These are phyloP conservation scores for Penicillium canariense DNA, from an alignment of 495 filamentous ascomycete genomes.

Conservation along the genomic window DNA sequence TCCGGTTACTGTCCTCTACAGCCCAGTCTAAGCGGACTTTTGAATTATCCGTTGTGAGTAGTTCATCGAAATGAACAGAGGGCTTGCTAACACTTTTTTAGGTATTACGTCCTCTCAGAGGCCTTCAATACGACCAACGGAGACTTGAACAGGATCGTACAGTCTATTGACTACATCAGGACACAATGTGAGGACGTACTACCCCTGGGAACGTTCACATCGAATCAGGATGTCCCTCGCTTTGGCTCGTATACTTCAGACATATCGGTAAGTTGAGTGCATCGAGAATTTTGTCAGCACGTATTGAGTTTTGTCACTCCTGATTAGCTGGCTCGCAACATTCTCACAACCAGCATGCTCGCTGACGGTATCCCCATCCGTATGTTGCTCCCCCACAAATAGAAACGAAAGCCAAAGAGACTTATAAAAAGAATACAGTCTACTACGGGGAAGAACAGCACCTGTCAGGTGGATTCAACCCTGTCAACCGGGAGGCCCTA, in stretches of 20 bases:
- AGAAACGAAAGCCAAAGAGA: background rate
- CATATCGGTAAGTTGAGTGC: constrained; percentile 28
- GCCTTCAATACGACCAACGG: constrained; percentile 50
- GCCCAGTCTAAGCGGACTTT: constrained; percentile 46
- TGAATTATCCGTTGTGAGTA: constrained; percentile 62
- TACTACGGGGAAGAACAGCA: constrained; percentile 68
- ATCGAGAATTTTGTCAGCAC: constrained; percentile 2
- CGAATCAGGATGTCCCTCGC: constrained; percentile 67
- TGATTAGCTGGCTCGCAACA: constrained; percentile 53
- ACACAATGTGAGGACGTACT: constrained; percentile 51
- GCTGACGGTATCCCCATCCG: constrained; percentile 56
- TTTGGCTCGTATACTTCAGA: constrained; percentile 48
- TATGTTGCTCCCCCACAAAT: constrained; percentile 6
- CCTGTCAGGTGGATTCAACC: constrained; percentile 55
- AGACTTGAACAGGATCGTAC: constrained; percentile 49
- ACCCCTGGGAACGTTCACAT: constrained; percentile 62
- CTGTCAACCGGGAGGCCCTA: constrained; percentile 65
- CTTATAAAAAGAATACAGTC: constrained; percentile 14
- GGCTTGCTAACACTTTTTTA: constrained; percentile 59
- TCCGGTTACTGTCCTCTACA: constrained; percentile 60
- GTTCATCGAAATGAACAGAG: constrained; percentile 19
- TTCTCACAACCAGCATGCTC: constrained; percentile 65
- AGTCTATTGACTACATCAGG: constrained; percentile 43
- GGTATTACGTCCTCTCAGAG: constrained; percentile 55
- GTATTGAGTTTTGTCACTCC: constrained; percentile 20